A percentile compares a stretch with the other conserved stretches of the same genome.
Evolutionary conservation across 345 rosid genomes (phyloP).

Genomic region (Moricandia arvensis): DNA sequence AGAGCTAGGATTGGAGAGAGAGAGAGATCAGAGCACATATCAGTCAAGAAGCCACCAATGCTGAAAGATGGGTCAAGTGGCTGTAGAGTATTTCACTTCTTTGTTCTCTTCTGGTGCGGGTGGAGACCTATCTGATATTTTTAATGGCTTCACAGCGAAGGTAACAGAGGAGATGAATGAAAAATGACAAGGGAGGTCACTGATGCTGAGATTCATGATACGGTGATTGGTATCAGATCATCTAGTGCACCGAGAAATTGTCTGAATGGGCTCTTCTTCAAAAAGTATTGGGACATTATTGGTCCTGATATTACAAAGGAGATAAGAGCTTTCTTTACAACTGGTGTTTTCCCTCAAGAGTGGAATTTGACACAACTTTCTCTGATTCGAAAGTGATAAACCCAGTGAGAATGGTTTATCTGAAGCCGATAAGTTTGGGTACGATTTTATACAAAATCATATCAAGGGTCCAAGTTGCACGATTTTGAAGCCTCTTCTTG

Average conservation of each 20-base stretch:
- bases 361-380: not conserved
- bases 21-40: no score
- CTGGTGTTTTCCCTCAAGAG: not conserved
- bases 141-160: not conserved
- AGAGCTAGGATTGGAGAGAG: no score
- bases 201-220: not conserved
- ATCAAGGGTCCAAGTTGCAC: not conserved
- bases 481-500: not conserved
- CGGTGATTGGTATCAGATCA: not conserved
- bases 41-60: not conserved
- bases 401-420: not conserved
- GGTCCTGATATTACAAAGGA: not conserved
- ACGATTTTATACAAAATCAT: not conserved
- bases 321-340: not conserved
- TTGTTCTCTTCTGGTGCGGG: not conserved
- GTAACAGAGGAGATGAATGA: not conserved
- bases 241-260: not conserved
- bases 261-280: not conserved
- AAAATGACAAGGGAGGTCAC: not conserved
- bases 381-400: not conserved
- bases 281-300: not conserved
- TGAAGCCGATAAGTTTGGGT: not conserved
- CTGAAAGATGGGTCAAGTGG: not conserved
- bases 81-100: not conserved
- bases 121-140: not conserved